Base-by-base conservation (phyloP, 768 basidiomycete species). In the Pleurotus tuoliensis region DNA sequence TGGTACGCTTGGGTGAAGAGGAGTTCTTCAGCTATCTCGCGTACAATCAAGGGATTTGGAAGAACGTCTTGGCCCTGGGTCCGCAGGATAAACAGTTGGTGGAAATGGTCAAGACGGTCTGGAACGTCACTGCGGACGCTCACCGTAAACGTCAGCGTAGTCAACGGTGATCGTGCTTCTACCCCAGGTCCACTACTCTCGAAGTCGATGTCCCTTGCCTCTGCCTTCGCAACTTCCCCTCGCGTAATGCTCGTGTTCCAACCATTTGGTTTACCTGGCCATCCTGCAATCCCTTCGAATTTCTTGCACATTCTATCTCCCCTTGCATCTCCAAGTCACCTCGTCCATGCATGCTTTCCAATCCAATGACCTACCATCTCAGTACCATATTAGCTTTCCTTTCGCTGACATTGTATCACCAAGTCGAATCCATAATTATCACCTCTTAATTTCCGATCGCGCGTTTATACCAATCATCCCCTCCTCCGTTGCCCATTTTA, bases 61-160 rank as follows among this genome's bases (percentile, higher is more conserved):
- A 77, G 62, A 88, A 88, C 56, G 75, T 81, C 37, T 74, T 88
- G 9, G 73, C 74, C 15, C 70, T 87, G 54, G 83, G 78, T 5
- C 73, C 82, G 34, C 73, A 69, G 16, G 76, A 84, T 59, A 55
- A 65, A 48, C 64, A 63, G 25, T 65, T 86, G 55, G 72, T 78
- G 50, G 73, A 79, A 60, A 66, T 83, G 45, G 80, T 77, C 22
- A 76, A 76, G 62, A 83, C 76, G 18, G 82, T 83, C 44, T 94
- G 90, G 89, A 88, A 83, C 47, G 85, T 87, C 43, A 82, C 90
- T 7, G 81, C 84, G 15, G 88, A 91, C 60, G 82, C 85, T n/a
- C 69, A 75, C 50, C 65, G 71, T 38, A 65, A 75, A 47, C 71
- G 72, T 18, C 59, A 64, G 46, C 68, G 68, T 30, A 45, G 51